Evolutionary conservation across 257 asterid species (phyloP), one percentile per base, ranked within the genome.

Genomic region (Fraxinus americana): DNA sequence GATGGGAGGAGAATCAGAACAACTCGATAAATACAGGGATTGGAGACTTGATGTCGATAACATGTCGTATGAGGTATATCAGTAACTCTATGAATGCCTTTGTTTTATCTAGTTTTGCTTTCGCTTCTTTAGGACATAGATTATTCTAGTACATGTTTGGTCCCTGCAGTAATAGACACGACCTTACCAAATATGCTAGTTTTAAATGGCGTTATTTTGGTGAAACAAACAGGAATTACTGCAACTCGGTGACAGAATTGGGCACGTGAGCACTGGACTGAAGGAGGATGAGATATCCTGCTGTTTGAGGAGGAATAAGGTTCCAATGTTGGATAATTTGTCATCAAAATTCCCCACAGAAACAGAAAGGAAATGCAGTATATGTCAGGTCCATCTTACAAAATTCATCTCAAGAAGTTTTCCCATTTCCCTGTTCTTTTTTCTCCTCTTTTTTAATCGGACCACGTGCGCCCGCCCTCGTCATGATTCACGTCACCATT

Each of bases 181-280:
- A 36, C 10, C 43, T 38, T 38, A 38, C 43, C 43, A 38, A 38
- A 7, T 8, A 38, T 38, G 43, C 43, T 8, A 38, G 16, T 12
- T 35, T 7, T 71, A 23, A 39, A 67, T 74, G 41, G 4, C 39
- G 50, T 75, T 35, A 30, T 43, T 29, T 69, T 75, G 43, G 71
- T 77, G 72, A 25, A 63, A 30, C 75, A 11, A 81, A 82, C 90
- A 94, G 99, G 95, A 94, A 82, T 74, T 94, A 81, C 84, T 94
- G 84, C 97, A 94, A 81, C 99, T 95, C 1, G 95, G 97, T 32
- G 99, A 94, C 70, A 86, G 86, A 78, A 94, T 94, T 69, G 98
- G 99, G 65, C 74, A 84, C 45, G 98, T 92, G 79, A 90, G 87
- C 90, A 94, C 96, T n/a, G 97, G 99, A 70, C 73, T 92, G 82